A percentile compares a stretch with the other conserved stretches of the same genome.
Conservation (phyloP, 768 basidiomycete genomes). For the Scleroderma citrinum region DNA sequence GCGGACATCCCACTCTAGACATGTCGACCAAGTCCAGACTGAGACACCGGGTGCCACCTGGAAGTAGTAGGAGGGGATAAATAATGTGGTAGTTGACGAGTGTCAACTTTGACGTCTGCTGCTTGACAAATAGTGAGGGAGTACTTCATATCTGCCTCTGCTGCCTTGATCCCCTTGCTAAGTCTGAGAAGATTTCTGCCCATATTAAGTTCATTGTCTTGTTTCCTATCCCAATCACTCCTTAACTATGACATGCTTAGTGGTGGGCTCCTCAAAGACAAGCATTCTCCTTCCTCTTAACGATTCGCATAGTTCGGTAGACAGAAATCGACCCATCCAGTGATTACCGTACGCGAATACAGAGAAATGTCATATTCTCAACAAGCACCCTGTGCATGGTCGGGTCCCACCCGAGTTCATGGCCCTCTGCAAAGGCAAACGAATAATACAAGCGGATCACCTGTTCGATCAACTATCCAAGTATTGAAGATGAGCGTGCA, state of each 20-base stretch:
- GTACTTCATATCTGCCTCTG: not conserved
- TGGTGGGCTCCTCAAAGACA: not conserved
- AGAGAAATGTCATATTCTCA: not conserved
- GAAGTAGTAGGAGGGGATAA: not conserved
- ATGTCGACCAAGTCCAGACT: too few species aligned
- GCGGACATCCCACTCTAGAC: too few species aligned
- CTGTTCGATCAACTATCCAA: not conserved
- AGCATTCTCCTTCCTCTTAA: not conserved
- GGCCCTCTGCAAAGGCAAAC: not conserved
- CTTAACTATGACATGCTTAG: not conserved
- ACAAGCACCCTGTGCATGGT: not conserved
- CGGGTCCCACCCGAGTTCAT: conserved; percentile 3
- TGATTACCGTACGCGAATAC: too few species aligned
- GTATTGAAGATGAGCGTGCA: not conserved
- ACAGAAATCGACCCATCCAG: not conserved
- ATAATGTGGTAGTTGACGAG: not conserved
- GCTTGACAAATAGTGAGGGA: not conserved
- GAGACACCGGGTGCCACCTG: too few species aligned
- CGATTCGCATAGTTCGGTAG: not conserved
- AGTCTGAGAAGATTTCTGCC: not conserved
- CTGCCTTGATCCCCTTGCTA: not conserved
- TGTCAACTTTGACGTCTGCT: not conserved
- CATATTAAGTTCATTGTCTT: not conserved
- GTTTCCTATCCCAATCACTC: not conserved
- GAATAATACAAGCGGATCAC: not conserved